These are phyloP conservation scores for Tephrocybe sp. DNA, from an alignment of 768 basidiomycete genomes.

Conservation along the genomic window DNA sequence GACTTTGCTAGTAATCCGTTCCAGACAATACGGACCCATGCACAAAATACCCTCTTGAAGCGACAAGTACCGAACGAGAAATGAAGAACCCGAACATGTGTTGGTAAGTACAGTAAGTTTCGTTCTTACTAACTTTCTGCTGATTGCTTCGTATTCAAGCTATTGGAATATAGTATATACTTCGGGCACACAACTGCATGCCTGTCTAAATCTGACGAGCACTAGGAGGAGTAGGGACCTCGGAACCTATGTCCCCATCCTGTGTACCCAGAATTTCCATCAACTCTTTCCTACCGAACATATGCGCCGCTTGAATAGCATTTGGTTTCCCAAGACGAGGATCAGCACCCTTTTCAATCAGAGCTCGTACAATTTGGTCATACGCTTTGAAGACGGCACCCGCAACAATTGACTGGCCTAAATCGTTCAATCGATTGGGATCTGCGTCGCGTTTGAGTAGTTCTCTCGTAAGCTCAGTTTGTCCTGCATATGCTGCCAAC, in stretches of 20 bases:
- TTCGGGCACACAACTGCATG: neutral
- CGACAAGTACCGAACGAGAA: conserved; percentile 30
- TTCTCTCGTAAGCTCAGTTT: conserved; percentile 47
- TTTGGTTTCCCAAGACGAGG: conserved; percentile 64
- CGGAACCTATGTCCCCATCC: conserved; percentile 47
- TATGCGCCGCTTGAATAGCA: conserved; percentile 64
- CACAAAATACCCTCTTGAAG: conserved; percentile 71
- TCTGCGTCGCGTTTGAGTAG: conserved; percentile 60
- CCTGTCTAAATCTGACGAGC: neutral
- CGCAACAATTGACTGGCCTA: conserved; percentile 69
- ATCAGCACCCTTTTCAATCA: conserved; percentile 57
- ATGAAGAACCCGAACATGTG: no score
- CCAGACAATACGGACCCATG: conserved; percentile 74
- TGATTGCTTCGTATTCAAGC: no score
- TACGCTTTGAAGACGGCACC: conserved; percentile 78
- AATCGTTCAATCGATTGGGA: conserved; percentile 67
- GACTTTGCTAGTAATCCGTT: conserved; percentile 71
- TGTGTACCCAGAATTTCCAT: conserved; percentile 56
- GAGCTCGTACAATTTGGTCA: conserved; percentile 56
- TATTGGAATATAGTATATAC: no score
- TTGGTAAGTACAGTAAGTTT: no score
- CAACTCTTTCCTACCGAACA: conserved; percentile 61
- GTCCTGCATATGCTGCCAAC: conserved; percentile 74
- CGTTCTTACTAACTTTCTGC: no score
- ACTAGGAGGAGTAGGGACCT: conserved; percentile 34